Evolutionary conservation across 225 moss, liverwort and hornwort species (phyloP).

Genomic region (Asterella californica): DNA sequence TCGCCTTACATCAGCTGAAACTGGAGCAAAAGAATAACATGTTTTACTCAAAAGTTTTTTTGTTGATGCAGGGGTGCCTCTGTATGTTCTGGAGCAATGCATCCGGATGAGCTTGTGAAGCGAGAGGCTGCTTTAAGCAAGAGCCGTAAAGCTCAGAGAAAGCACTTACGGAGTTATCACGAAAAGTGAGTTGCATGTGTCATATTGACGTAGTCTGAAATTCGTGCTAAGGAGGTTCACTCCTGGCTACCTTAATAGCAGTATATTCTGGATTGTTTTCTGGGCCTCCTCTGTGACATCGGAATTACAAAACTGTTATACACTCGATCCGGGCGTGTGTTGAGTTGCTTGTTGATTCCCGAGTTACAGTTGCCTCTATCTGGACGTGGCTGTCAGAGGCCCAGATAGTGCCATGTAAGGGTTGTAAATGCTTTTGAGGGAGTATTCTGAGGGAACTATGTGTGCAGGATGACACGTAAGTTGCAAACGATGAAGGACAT

Average conservation of each 20-base stretch:
- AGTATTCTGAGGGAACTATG: not conserved
- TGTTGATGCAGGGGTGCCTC: constrained; percentile 24
- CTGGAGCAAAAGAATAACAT: not conserved
- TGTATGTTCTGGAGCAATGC: constrained; percentile 35
- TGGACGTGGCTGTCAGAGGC: no score
- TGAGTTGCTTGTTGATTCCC: not conserved
- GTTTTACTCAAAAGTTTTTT: not conserved
- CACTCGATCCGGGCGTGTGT: no score
- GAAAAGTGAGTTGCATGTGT: constrained; percentile 23
- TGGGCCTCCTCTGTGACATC: no score
- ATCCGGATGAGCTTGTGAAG: constrained; percentile 36
- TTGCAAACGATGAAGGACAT: constrained; percentile 35
- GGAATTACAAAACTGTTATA: no score
- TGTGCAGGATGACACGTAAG: constrained; percentile 29
- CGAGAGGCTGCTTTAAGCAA: constrained; percentile 15
- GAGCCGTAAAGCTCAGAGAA: constrained; percentile 23
- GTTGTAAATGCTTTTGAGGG: not conserved
- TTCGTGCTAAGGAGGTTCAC: not conserved
- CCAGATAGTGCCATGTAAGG: no score
- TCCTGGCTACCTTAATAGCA: no score
- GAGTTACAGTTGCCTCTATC: not conserved
- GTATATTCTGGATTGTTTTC: no score
- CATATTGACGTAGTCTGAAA: not conserved
- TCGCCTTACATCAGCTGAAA: not conserved
- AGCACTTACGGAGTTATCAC: constrained; percentile 29